Conservation (phyloP, 164 flowering plant species). For the Stephania cephalantha region DNA sequence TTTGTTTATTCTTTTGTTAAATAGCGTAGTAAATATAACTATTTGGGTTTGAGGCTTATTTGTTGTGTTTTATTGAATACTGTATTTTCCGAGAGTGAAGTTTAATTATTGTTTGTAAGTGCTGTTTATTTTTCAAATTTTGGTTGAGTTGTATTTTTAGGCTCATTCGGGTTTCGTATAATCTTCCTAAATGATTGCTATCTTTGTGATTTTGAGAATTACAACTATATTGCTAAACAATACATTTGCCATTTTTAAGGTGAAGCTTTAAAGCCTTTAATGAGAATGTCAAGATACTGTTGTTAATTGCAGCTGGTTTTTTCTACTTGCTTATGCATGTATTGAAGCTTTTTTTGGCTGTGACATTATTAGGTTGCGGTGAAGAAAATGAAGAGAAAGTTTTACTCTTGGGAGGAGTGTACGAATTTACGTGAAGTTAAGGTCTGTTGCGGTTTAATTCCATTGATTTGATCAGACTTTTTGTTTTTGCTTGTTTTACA, state of each 20-base stretch:
- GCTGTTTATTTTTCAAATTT: too few species aligned
- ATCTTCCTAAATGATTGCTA: background rate
- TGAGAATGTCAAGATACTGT: background rate
- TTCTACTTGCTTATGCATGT: background rate
- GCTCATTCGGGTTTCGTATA: too few species aligned
- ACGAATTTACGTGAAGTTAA: constrained; percentile 74
- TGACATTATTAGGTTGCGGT: constrained; percentile 64
- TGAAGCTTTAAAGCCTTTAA: background rate
- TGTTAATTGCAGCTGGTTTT: background rate
- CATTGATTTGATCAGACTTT: background rate
- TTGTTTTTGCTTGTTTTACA: background rate
- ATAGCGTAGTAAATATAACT: background rate
- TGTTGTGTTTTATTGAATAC: too few species aligned
- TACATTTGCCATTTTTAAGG: background rate
- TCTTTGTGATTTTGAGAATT: background rate
- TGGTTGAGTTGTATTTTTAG: too few species aligned
- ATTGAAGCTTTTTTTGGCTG: background rate
- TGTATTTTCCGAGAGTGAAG: too few species aligned
- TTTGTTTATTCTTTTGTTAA: background rate
- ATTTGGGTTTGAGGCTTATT: too few species aligned
- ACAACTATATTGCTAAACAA: background rate
- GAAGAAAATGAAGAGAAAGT: constrained; percentile 91
- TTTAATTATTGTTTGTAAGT: too few species aligned
- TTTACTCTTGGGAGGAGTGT: constrained; percentile 80
- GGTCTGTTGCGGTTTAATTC: constrained; percentile 29